Evolutionary conservation across 2,329 filamentous ascomycete species (phyloP).

Genomic region (Botrytis galanthina): DNA sequence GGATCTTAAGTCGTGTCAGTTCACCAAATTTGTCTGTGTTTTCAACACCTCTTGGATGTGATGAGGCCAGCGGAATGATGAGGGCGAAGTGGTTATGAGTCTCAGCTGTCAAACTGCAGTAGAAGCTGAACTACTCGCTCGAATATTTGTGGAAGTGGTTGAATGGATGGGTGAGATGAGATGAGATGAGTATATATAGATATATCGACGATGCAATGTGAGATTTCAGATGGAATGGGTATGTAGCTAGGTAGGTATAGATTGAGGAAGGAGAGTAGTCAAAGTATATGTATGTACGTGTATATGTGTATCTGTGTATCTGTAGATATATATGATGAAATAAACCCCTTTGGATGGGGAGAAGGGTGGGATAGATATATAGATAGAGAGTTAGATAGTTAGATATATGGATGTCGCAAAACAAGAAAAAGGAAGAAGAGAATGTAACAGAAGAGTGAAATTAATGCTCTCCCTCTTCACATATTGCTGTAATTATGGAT

Average conservation of each 20-base stretch:
- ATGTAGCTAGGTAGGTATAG: too few species aligned
- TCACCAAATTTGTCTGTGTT: not conserved
- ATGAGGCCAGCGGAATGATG: slow-evolving; percentile 1
- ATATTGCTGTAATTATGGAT: not conserved
- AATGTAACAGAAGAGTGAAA: not conserved
- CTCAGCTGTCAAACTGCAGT: not conserved
- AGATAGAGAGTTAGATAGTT: not conserved
- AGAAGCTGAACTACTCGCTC: not conserved
- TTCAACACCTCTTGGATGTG: slow-evolving; percentile 1
- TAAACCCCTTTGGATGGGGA: not conserved
- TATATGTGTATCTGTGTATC: not conserved
- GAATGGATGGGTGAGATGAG: slow-evolving; percentile 3
- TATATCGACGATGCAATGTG: not conserved
- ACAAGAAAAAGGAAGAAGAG: slow-evolving; percentile 2
- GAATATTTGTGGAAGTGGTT: slow-evolving; percentile 10
- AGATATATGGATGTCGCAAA: not conserved
- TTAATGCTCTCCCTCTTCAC: slow-evolving; percentile 1
- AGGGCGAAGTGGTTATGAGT: not conserved
- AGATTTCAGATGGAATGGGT: not conserved
- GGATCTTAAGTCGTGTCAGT: not conserved
- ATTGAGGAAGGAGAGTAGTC: not conserved
- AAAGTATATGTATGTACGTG: not conserved
- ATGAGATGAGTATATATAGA: not conserved
- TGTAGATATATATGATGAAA: not conserved
- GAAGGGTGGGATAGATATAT: not conserved